phyloP scores from a whole-genome alignment of 148 eudicot species.

The Beta vulgaris region DNA sequence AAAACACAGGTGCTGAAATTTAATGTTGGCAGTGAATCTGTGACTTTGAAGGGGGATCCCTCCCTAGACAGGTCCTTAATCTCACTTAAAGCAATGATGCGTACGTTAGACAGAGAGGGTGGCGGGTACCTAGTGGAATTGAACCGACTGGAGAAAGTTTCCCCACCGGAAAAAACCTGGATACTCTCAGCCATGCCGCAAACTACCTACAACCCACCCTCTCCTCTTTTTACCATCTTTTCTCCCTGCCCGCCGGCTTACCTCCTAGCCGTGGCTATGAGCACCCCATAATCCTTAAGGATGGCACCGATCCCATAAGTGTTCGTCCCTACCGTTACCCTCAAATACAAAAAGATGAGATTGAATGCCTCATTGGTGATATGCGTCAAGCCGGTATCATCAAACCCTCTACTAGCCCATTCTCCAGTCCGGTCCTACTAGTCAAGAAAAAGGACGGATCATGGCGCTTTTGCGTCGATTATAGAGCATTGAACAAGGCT shows the following conservation, averaged over 20 bases:
- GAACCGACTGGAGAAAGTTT: too few relatives aligned
- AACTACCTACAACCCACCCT: background rate
- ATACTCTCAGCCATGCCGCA: background rate
- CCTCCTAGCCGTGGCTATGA: background rate
- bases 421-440: background rate
- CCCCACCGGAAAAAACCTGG: too few relatives aligned
- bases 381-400: background rate
- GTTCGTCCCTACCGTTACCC: background rate
- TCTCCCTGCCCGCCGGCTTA: background rate
- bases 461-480: background rate
- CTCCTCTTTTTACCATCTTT: too few relatives aligned
- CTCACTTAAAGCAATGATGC: too few relatives aligned
- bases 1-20: too few relatives aligned
- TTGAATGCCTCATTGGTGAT: background rate
- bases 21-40: too few relatives aligned
- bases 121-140: too few relatives aligned
- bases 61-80: too few relatives aligned
- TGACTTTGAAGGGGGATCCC: too few relatives aligned
- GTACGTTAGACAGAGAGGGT: too few relatives aligned
- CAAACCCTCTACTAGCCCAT: background rate
- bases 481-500: background rate
- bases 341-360: background rate
- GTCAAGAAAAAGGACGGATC: conserved; percentile 5
- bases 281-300: background rate
- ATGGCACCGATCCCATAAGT: background rate